A percentile compares a stretch with the other conserved stretches of the same genome.
These are phyloP conservation scores for Ophidiomyces ophidiicola DNA, from an alignment of 2,329 filamentous ascomycete genomes.

Conservation along the genomic window DNA sequence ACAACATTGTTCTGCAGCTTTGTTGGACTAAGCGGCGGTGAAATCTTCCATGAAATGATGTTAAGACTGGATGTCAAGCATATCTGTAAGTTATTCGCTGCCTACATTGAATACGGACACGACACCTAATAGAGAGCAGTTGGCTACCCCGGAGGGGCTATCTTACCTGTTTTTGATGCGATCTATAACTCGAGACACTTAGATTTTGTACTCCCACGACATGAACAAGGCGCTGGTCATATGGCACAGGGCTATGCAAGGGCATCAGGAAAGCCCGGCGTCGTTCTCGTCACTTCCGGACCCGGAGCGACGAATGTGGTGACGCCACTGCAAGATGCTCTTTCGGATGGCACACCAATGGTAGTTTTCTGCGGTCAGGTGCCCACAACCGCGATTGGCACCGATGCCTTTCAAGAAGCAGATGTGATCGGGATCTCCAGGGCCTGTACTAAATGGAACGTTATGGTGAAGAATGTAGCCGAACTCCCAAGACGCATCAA, in stretches of 20 bases:
- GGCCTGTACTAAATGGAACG: slow-evolving; percentile 97
- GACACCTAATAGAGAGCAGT: slow-evolving; percentile 37
- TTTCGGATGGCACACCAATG: slow-evolving; percentile 90
- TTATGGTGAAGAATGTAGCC: slow-evolving; percentile 91
- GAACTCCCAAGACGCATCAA: slow-evolving; percentile 90
- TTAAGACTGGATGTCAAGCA: slow-evolving; percentile 82
- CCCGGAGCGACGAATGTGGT: slow-evolving; percentile 94
- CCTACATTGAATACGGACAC: background rate
- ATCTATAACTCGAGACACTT: slow-evolving; percentile 98
- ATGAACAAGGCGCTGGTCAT: slow-evolving; percentile 95
- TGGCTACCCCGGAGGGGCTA: slow-evolving; percentile 87
- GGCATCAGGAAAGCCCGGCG: slow-evolving; percentile 83
- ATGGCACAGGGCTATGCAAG: slow-evolving; percentile 97
- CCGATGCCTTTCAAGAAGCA: slow-evolving; percentile 93
- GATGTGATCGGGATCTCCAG: slow-evolving; percentile 89
- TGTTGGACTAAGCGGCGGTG: slow-evolving; percentile 85
- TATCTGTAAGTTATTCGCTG: slow-evolving; percentile 56
- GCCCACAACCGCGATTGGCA: slow-evolving; percentile 75
- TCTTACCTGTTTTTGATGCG: slow-evolving; percentile 94
- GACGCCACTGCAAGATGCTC: slow-evolving; percentile 89
- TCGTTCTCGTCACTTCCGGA: slow-evolving; percentile 91
- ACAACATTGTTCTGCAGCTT: slow-evolving; percentile 44
- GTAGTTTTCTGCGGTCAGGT: slow-evolving; percentile 96
- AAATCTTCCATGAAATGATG: slow-evolving; percentile 99
- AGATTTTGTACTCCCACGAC: slow-evolving; percentile 85